phyloP scores from a whole-genome alignment of 2,329 filamentous ascomycete genomes.

The Xylaria sp. region DNA sequence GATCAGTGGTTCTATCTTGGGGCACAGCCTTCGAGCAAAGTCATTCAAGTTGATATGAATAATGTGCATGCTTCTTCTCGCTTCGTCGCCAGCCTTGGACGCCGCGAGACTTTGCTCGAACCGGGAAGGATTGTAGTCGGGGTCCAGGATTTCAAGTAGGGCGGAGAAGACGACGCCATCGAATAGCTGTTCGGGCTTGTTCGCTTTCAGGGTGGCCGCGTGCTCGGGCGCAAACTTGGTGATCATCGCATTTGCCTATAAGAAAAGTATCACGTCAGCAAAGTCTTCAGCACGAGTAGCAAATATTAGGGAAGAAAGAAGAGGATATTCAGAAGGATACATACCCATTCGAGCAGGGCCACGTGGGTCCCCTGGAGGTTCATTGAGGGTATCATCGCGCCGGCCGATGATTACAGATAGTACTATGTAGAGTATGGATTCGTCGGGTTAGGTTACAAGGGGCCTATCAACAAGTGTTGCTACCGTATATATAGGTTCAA shows the following conservation, averaged over 20 bases:
- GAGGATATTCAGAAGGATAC: conserved; percentile 27
- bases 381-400: conserved; percentile 46
- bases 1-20: conserved; percentile 63
- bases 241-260: conserved; percentile 48
- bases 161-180: conserved; percentile 66
- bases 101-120: conserved; percentile 59
- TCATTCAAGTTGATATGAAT: conserved; percentile 66
- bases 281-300: conserved; percentile 47
- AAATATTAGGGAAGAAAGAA: conserved; percentile 38
- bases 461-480: not conserved
- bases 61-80: conserved; percentile 61
- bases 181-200: conserved; percentile 62
- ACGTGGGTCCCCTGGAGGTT: conserved; percentile 39
- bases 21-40: conserved; percentile 65
- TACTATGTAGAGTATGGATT: not conserved
- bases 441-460: conserved; percentile 9
- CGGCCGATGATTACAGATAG: conserved; percentile 26
- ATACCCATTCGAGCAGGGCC: conserved; percentile 48
- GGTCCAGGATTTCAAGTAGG: conserved; percentile 68
- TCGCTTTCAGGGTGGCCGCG: conserved; percentile 58
- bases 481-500: conserved; percentile 14
- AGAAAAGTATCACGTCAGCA: conserved; percentile 28
- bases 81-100: conserved; percentile 58
- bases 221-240: conserved; percentile 40
- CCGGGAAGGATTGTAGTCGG: conserved; percentile 65